A percentile compares a stretch with the other conserved stretches of the same genome.
phyloP scores from a whole-genome alignment of 345 rosid genomes.

The Lepidium didymum region DNA sequence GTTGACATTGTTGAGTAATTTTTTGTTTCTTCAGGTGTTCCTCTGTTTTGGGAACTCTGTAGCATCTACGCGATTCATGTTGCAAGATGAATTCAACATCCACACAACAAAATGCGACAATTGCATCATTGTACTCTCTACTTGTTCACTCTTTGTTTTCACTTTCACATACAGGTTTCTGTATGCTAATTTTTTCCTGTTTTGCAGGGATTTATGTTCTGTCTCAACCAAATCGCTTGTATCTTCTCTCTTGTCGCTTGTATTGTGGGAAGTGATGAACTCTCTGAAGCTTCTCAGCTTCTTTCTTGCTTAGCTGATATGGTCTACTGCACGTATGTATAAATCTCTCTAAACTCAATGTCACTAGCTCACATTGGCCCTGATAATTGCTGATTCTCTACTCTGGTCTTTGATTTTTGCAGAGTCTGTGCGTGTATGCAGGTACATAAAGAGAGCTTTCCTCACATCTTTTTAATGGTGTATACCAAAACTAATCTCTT shows the following conservation, averaged over 20 bases:
- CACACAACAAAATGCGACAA: slow-evolving; percentile 89
- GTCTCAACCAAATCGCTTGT: slow-evolving; percentile 87
- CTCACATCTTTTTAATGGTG: not conserved
- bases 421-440: slow-evolving; percentile 99
- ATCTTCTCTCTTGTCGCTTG: slow-evolving; percentile 81
- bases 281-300: slow-evolving; percentile 71
- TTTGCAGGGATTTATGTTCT: slow-evolving; percentile 82
- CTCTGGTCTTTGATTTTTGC: slow-evolving; percentile 13
- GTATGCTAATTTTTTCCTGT: not conserved
- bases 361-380: not conserved
- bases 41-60: slow-evolving; percentile 83
- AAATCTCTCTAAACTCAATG: not conserved
- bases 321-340: slow-evolving; percentile 86
- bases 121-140: slow-evolving; percentile 69
- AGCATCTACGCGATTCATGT: slow-evolving; percentile 77
- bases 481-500: not conserved
- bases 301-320: slow-evolving; percentile 61
- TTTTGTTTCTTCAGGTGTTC: slow-evolving; percentile 44
- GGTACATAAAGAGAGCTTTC: slow-evolving; percentile 31
- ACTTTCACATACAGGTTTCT: slow-evolving; percentile 1
- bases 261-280: slow-evolving; percentile 84
- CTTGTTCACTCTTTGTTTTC: not conserved
- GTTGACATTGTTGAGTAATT: not conserved
- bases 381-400: slow-evolving; percentile 24
- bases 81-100: slow-evolving; percentile 95